Conservation (phyloP, 1,284 basidiomycete genomes). For the Phaffia rhodozyma region DNA sequence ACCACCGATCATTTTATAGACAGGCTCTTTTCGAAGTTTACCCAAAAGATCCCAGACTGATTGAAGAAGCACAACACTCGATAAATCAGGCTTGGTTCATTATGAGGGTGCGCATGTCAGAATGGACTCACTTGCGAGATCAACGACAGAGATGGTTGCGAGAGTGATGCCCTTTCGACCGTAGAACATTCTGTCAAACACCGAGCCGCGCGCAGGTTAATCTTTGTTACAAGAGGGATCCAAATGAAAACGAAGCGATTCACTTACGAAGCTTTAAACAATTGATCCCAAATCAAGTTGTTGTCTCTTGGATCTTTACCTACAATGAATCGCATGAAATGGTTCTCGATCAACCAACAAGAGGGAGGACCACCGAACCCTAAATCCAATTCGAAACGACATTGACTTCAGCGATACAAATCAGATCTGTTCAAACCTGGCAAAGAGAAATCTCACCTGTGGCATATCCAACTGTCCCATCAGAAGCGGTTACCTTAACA, state of each 20-base stretch:
- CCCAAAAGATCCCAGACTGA: conserved; percentile 46
- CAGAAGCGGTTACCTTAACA: conserved; percentile 40
- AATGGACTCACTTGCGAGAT: conserved; percentile 21
- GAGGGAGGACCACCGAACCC: conserved; percentile 44
- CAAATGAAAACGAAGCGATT: not conserved
- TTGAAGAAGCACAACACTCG: conserved; percentile 19
- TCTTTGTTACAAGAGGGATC: not conserved
- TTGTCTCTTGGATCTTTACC: conserved; percentile 43
- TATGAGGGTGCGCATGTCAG: not conserved
- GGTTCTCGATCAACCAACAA: conserved; percentile 45
- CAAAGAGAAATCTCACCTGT: conserved; percentile 28
- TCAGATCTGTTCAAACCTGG: not conserved
- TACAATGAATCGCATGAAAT: conserved; percentile 43
- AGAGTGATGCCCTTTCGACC: conserved; percentile 43
- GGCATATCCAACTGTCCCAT: conserved; percentile 42
- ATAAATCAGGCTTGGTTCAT: not conserved
- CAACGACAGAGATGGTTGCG: conserved; percentile 43
- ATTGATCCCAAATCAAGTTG: conserved; percentile 41
- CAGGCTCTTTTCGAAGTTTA: conserved; percentile 44
- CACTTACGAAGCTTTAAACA: conserved; percentile 25
- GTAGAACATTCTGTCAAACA: conserved; percentile 37
- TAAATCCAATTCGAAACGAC: not conserved
- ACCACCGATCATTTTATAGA: conserved; percentile 48
- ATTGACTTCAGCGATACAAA: not conserved
- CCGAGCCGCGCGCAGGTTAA: not conserved